Evolutionary conservation across 495 filamentous ascomycete genomes (phyloP), one percentile per base, ranked within the genome.

Genomic region (Parathielavia hyrcaniae): DNA sequence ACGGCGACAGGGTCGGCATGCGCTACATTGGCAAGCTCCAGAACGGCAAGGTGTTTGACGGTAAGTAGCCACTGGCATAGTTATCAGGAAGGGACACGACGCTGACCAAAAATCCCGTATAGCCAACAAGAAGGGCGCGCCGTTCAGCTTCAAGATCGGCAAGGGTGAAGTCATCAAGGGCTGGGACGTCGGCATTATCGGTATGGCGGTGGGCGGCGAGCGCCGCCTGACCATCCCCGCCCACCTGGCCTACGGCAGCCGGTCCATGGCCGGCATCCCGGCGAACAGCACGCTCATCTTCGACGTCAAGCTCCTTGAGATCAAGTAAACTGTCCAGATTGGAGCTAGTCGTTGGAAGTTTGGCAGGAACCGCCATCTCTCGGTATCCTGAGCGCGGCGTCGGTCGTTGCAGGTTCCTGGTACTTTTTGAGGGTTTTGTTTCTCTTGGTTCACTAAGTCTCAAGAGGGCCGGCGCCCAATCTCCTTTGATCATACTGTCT

Each of bases 101-200:
- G 81, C 54, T 45, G 19, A 22, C 49, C 1, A 36, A 57, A 43
- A 41, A 4, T 1, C 13, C 39, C 13, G 6, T 45, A 6, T 59
- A 91, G 87, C 89, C 63, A 97, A 97, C 81, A 97, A 96, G 80
- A 96, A 92, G 77, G 93, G 93, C 63, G 87, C 91, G 75, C 91
- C 95, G 19, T 99, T 99, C 77, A 81, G 78, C 64, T 97, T 97
- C 85, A 92, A 89, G 74, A 81, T 96, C 50, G 93, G 95, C 62
- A 83, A 82, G 70, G 91, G 91, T 57, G 89, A 97, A 68, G 93
- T 99, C 63, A 97, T 99, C 77, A 91, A 95, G 81, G 93, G 93
- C 63, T 97, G 92, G 93, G 95, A 99, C 69, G 83, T 96, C 60
- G 93, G 93, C 71, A 75, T 99, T 61, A 80, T 79, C 57, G 93